Percentiles rank a stretch among this genome's conserved stretches.
phyloP scores from a whole-genome alignment of 2,329 filamentous ascomycete genomes.

The Pleurostoma richardsiae region DNA sequence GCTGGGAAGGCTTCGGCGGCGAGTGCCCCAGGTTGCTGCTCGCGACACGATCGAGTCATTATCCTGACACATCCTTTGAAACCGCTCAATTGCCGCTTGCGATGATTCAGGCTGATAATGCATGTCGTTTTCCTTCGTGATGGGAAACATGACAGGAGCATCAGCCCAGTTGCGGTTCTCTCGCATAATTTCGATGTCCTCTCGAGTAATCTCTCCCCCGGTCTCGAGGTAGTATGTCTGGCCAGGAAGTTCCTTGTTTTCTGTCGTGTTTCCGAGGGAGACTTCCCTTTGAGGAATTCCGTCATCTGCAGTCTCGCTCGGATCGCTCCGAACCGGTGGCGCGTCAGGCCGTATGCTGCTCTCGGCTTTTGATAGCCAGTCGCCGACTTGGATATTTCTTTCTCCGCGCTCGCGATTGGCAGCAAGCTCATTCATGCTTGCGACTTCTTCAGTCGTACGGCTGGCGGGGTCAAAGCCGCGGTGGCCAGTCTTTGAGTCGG shows the following conservation, averaged over 20 bases:
- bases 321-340: constrained; percentile 7
- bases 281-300: constrained; percentile 35
- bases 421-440: constrained; percentile 45
- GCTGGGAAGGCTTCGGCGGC: constrained; percentile 59
- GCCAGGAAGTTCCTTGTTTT: constrained; percentile 42
- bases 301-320: constrained; percentile 20
- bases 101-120: constrained; percentile 44
- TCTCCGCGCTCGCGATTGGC: constrained; percentile 34
- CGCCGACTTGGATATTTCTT: constrained; percentile 43
- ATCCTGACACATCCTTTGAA: constrained; percentile 46
- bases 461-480: constrained; percentile 41
- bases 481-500: constrained; percentile 30
- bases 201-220: constrained; percentile 33
- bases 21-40: constrained; percentile 66
- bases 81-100: constrained; percentile 47
- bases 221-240: constrained; percentile 42
- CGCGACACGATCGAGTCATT: constrained; percentile 56
- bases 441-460: constrained; percentile 35
- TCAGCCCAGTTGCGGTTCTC: constrained; percentile 44
- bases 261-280: constrained; percentile 38
- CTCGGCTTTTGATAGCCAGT: constrained; percentile 38
- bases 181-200: constrained; percentile 46
- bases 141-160: constrained; percentile 39
- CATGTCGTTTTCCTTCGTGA: constrained; percentile 25
- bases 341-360: constrained; percentile 13